Evolutionary conservation across 164 flowering plant species (phyloP), one percentile per base, ranked within the genome.

Genomic region (Umbellularia californica): DNA sequence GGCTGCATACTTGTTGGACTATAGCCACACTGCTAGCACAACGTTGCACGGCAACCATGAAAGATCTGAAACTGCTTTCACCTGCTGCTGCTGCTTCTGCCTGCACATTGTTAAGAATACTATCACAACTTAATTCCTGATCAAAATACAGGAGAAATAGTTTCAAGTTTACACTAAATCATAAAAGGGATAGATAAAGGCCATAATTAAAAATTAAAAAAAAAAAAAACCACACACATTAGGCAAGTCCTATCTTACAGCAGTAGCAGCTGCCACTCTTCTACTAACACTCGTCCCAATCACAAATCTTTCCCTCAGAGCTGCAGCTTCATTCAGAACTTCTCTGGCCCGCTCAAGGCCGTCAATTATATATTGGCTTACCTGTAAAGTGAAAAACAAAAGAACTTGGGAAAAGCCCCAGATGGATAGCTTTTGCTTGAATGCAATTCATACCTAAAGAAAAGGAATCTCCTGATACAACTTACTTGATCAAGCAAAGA

Each of bases 71-170:
- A 84, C 99, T 94, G 85, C 93, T 92, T 86, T 96, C 98, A 73
- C 99, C 98, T 81, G 97, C 99, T 71, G 99, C 99, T 74, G 98
- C 97, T 74, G 99, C 99, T 86, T 94, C 98, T 66, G 98, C 99
- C 99, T 96, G 77, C 82, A 84, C 11, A 82, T 52, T 60, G 78
- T 58, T 22, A 72, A 50, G 55, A 80, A 77, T 25, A 28, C 63
- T 13, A 25, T 60, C 60, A 73, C 30, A 41, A 41, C 33, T n/a
- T 78, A 62, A 76, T 58, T 22, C 5, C 12, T 19, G 41, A 60
- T 28, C 65, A 25, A 24, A 62, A 10, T 51, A 58, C 27, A 12
- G 64, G 60, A 76, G 12, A 75, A 74, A 50, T 33, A 65, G 23
- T 41, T 27, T 2, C 2, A 50, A 50, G 28, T 30, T 50, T 24